A percentile compares a stretch with the other conserved stretches of the same genome.
Evolutionary conservation across 2,329 filamentous ascomycete species (phyloP).

Genomic region (Dactylonectria macrodidyma): DNA sequence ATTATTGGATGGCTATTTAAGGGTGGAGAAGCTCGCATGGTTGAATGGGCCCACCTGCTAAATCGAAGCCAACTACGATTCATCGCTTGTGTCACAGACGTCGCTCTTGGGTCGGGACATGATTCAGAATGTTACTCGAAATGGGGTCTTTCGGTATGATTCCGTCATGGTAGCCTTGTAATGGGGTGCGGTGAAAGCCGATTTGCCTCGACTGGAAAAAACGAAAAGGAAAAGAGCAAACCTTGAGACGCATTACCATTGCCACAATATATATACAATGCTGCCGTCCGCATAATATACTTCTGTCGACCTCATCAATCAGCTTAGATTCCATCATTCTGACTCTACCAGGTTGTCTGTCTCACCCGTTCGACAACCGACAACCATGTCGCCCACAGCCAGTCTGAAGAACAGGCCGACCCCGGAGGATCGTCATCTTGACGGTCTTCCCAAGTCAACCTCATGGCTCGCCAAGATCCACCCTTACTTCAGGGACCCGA

Average conservation of each 20-base stretch:
- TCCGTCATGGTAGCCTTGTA: conserved; percentile 32
- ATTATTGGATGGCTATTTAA: background rate
- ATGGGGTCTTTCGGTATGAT: conserved; percentile 8
- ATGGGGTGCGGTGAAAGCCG: background rate
- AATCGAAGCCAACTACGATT: background rate
- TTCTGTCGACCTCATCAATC: too few relatives aligned
- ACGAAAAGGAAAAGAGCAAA: background rate
- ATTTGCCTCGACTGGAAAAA: background rate
- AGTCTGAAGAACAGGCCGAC: conserved; percentile 28
- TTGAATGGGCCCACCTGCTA: background rate
- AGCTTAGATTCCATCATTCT: background rate
- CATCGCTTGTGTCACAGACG: background rate
- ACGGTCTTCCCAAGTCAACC: conserved; percentile 23
- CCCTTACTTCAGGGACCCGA: conserved; percentile 49
- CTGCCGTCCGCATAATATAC: background rate
- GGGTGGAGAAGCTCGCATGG: background rate
- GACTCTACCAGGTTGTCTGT: background rate
- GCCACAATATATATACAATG: conserved; percentile 12
- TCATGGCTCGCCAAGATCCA: conserved; percentile 51
- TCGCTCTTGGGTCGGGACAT: conserved; percentile 8
- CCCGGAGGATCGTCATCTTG: background rate
- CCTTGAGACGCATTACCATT: background rate
- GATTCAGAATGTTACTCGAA: conserved; percentile 18
- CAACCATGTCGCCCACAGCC: conserved; percentile 27
- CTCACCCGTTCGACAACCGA: background rate